Conservation (phyloP, 352 stramenopile genomes). For the Elongisporangium senticosum region DNA sequence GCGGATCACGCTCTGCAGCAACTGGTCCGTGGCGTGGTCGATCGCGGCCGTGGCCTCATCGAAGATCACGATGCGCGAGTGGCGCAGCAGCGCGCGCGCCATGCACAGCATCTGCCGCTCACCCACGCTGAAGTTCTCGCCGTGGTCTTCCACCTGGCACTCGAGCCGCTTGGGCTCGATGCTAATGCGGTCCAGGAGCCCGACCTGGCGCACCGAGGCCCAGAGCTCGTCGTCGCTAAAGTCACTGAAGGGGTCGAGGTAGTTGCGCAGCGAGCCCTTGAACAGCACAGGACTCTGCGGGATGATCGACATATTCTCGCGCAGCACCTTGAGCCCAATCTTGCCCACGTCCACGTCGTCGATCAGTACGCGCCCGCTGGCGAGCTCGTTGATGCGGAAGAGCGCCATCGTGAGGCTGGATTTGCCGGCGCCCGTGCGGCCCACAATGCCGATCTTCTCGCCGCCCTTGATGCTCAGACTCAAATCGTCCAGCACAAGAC, state of each 20-base stretch:
- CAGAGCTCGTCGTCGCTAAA: slow-evolving; percentile 74
- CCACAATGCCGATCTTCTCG: slow-evolving; percentile 3
- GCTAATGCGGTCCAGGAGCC: slow-evolving; percentile 46
- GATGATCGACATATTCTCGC: slow-evolving; percentile 88
- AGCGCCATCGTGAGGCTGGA: slow-evolving; percentile 11
- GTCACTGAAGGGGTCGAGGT: slow-evolving; percentile 88
- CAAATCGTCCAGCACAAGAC: slow-evolving; percentile 34
- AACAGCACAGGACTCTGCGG: slow-evolving; percentile 93
- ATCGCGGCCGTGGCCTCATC: slow-evolving; percentile 73
- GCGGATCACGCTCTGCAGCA: slow-evolving; percentile 68
- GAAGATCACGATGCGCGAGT: slow-evolving; percentile 74
- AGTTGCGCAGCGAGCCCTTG: slow-evolving; percentile 85
- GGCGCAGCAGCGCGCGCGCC: slow-evolving; percentile 83
- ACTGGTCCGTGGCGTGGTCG: slow-evolving; percentile 75
- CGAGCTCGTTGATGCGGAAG: slow-evolving; percentile 35
- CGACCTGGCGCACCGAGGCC: slow-evolving; percentile 30
- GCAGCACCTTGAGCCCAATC: slow-evolving; percentile 75
- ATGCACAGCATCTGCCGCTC: slow-evolving; percentile 93
- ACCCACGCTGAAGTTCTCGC: slow-evolving; percentile 91
- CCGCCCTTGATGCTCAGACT: slow-evolving; percentile 24
- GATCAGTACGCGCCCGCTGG: slow-evolving; percentile 57
- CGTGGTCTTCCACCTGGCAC: slow-evolving; percentile 85
- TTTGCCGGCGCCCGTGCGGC: slow-evolving; percentile 1
- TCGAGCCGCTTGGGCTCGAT: slow-evolving; percentile 49
- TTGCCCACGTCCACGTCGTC: slow-evolving; percentile 58